A percentile compares a stretch with the other conserved stretches of the same genome.
These are phyloP conservation scores for Tagetes erecta DNA, from an alignment of 129 eudicot genomes.

Conservation along the genomic window DNA sequence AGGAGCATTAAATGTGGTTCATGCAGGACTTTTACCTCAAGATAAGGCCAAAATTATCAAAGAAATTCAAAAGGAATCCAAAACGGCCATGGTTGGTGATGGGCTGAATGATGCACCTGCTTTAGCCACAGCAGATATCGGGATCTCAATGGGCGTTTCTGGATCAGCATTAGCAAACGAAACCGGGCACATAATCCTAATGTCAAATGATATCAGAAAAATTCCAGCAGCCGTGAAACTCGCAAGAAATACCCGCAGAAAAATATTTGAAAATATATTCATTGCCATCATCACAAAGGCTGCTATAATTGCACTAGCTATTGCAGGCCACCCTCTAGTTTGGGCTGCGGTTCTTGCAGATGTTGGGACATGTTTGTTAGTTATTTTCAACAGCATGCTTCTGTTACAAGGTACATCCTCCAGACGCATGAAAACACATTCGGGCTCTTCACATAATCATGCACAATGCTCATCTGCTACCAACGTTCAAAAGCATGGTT, in stretches of 20 bases:
- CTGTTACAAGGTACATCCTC: slow-evolving; percentile 42
- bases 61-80: slow-evolving; percentile 49
- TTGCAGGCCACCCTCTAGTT: slow-evolving; percentile 79
- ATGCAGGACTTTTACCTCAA: slow-evolving; percentile 83
- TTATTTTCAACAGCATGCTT: slow-evolving; percentile 88
- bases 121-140: slow-evolving; percentile 83
- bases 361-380: slow-evolving; percentile 84
- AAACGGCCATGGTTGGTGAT: slow-evolving; percentile 91
- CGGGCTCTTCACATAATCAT: slow-evolving; percentile 21
- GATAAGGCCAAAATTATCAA: slow-evolving; percentile 69
- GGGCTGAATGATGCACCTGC: slow-evolving; percentile 94
- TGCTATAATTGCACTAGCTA: slow-evolving; percentile 63
- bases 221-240: slow-evolving; percentile 61
- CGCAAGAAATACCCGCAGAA: slow-evolving; percentile 55
- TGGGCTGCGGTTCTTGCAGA: slow-evolving; percentile 97
- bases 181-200: slow-evolving; percentile 69
- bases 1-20: slow-evolving; percentile 57
- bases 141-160: slow-evolving; percentile 94
- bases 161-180: slow-evolving; percentile 94
- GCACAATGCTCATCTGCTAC: slow-evolving; percentile 22
- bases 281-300: slow-evolving; percentile 61
- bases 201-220: slow-evolving; percentile 79
- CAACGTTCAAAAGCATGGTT: slow-evolving; percentile 12
- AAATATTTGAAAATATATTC: slow-evolving; percentile 64
- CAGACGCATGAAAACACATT: slow-evolving; percentile 9